phyloP scores from a whole-genome alignment of 805 yeast species.

The Saccharomycopsis lassenensis region DNA sequence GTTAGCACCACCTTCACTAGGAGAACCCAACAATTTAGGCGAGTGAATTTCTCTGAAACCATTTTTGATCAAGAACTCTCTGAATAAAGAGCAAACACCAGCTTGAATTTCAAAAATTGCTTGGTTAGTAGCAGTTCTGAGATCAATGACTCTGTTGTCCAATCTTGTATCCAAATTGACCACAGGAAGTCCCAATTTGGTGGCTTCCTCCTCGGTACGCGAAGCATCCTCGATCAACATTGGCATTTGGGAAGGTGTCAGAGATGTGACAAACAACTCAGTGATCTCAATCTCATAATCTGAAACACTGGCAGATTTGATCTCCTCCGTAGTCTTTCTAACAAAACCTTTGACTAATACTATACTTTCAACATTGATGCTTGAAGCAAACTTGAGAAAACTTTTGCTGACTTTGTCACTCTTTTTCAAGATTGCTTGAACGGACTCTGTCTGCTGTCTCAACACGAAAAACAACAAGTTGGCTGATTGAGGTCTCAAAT shows the following conservation, averaged over 20 bases:
- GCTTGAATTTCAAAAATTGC: slow-evolving; percentile 91
- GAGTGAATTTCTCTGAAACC: slow-evolving; percentile 89
- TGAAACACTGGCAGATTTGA: slow-evolving; percentile 86
- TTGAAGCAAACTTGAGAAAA: slow-evolving; percentile 93
- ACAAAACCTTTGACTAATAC: slow-evolving; percentile 84
- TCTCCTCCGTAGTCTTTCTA: slow-evolving; percentile 71
- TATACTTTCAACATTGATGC: slow-evolving; percentile 79
- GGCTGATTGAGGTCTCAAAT: slow-evolving; percentile 90
- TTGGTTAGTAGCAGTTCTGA: slow-evolving; percentile 95
- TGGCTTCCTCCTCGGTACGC: slow-evolving; percentile 90
- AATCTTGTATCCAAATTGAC: slow-evolving; percentile 95
- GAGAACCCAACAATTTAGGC: slow-evolving; percentile 89
- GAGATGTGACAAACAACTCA: slow-evolving; percentile 67
- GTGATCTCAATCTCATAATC: slow-evolving; percentile 75
- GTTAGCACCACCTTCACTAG: slow-evolving; percentile 97
- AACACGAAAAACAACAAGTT: slow-evolving; percentile 83
- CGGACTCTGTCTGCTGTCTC: slow-evolving; percentile 76
- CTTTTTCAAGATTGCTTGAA: slow-evolving; percentile 78
- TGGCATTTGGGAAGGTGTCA: slow-evolving; percentile 88
- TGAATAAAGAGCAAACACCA: slow-evolving; percentile 79
- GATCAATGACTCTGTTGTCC: slow-evolving; percentile 90
- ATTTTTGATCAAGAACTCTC: slow-evolving; percentile 64
- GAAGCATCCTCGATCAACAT: slow-evolving; percentile 93
- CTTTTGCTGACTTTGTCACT: slow-evolving; percentile 77
- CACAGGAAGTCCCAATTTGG: slow-evolving; percentile 80